A percentile compares a stretch with the other conserved stretches of the same genome.
phyloP scores from a whole-genome alignment of 305 asterid genomes.

The Caryopteris hybrid region DNA sequence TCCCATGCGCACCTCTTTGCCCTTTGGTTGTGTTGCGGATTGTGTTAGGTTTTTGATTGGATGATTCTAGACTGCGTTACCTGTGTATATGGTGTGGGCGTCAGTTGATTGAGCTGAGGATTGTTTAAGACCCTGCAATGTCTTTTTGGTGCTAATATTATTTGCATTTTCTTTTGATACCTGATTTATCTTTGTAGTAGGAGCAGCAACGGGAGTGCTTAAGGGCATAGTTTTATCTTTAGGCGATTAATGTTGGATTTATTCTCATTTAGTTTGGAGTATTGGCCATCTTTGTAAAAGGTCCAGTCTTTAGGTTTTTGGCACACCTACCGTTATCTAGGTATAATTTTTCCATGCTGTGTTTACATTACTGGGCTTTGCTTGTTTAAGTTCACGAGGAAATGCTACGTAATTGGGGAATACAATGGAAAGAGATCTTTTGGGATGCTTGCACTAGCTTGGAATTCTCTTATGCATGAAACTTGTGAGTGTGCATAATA shows the following conservation, averaged over 20 bases:
- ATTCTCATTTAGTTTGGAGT: not conserved
- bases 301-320: not conserved
- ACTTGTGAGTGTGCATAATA: not conserved
- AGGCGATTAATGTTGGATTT: not conserved
- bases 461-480: not conserved
- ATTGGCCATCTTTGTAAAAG: not conserved
- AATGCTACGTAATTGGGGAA: not conserved
- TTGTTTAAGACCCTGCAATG: not conserved
- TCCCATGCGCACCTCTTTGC: not conserved
- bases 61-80: not conserved
- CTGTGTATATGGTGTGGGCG: not conserved
- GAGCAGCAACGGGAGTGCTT: not conserved
- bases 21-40: not conserved
- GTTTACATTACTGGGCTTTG: not conserved
- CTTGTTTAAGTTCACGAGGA: not conserved
- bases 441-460: not conserved
- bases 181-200: not conserved
- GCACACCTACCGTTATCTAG: not conserved
- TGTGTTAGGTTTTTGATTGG: slow-evolving; percentile 3
- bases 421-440: not conserved
- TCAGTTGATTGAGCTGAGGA: not conserved
- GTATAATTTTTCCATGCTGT: not conserved
- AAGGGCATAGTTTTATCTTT: not conserved
- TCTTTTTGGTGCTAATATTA: too few relatives aligned
- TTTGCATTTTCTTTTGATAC: not conserved